Evolutionary conservation across 306 rosid genomes (phyloP).

Genomic region (Vachellia collinsii): DNA sequence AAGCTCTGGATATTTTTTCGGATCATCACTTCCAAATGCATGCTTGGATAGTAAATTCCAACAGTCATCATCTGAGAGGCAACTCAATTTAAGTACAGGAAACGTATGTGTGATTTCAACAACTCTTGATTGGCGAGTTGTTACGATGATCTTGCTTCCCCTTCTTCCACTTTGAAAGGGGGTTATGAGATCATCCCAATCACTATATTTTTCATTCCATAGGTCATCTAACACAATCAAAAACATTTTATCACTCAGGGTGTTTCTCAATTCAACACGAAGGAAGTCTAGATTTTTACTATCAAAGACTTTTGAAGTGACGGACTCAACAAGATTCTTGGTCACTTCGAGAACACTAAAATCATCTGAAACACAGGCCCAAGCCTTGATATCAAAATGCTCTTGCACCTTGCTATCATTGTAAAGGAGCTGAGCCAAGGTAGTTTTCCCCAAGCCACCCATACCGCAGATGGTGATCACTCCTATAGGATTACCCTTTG

Average conservation of each 20-base stretch:
- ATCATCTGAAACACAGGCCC: slow-evolving; percentile 45
- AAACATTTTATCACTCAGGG: slow-evolving; percentile 39
- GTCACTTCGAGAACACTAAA: slow-evolving; percentile 43
- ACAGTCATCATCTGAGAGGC: slow-evolving; percentile 41
- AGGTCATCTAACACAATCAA: slow-evolving; percentile 58
- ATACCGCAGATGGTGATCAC: slow-evolving; percentile 36
- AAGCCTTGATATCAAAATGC: slow-evolving; percentile 33
- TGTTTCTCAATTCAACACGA: slow-evolving; percentile 44
- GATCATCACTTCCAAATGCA: slow-evolving; percentile 36
- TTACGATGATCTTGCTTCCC: slow-evolving; percentile 54
- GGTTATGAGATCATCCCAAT: slow-evolving; percentile 45
- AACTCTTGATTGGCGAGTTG: slow-evolving; percentile 46
- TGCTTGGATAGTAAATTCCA: slow-evolving; percentile 49
- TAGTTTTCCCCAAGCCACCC: slow-evolving; percentile 50
- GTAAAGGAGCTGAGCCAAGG: slow-evolving; percentile 41
- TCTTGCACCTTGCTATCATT: slow-evolving; percentile 15
- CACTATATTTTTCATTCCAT: slow-evolving; percentile 49
- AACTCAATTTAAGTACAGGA: slow-evolving; percentile 32
- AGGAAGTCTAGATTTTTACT: slow-evolving; percentile 47
- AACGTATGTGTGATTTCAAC: slow-evolving; percentile 44
- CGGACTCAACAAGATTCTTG: slow-evolving; percentile 40
- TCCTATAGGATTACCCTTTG: neutral
- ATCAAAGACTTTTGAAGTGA: slow-evolving; percentile 13
- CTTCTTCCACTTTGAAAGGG: slow-evolving; percentile 37
- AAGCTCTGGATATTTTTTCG: neutral